Evolutionary conservation across 495 filamentous ascomycete genomes (phyloP), one percentile per base, ranked within the genome.

Genomic region (Eremomyces bilateralis): DNA sequence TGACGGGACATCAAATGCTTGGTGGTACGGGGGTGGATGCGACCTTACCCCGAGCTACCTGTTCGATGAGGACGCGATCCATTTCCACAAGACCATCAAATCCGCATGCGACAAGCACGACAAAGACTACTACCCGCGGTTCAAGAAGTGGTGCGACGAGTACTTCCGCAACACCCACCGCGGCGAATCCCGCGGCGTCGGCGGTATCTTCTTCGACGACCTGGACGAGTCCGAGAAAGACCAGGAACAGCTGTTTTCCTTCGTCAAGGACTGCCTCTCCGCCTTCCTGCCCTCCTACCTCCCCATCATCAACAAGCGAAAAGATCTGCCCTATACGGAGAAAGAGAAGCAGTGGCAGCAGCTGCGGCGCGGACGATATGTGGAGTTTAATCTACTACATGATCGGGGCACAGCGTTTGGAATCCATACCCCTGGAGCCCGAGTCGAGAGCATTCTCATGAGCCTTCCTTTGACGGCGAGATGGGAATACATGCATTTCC

Each of bases 161-260:
- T 99, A 99, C 61, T 99, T 99, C 56, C 72, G 67, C 57, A 71
- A 93, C 46, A 80, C 80, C 43, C 88, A 99, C 55, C 80, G 88
- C 21, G 65, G 66, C 36, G 88, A 99, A 57, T 61, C 67, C n/a
- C 73, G 88, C 21, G 88, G 88, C 29, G 55, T 99, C 17, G 88
- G 88, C 21, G 88, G 88, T 15, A 95, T 99, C 52, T 99, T 99
- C 65, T 99, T 99, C 48, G 88, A 97, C 53, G 88, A 99, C 47
- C 61, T 95, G 15, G 88, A 95, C 51, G 79, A 81, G 42, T 63
- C 67, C 0, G 71, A 80, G 47, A 80, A 80, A 44, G 81, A 88
- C 40, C 77, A 83, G 46, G 84, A 94, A 53, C 75, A 84, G 37
- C 64, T 85, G 0, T 94, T 95, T 49, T 69, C 75, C n/a, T 99